Evolutionary conservation across 768 basidiomycete genomes (phyloP), one percentile per base, ranked within the genome.

Genomic region (Mycena maculata): DNA sequence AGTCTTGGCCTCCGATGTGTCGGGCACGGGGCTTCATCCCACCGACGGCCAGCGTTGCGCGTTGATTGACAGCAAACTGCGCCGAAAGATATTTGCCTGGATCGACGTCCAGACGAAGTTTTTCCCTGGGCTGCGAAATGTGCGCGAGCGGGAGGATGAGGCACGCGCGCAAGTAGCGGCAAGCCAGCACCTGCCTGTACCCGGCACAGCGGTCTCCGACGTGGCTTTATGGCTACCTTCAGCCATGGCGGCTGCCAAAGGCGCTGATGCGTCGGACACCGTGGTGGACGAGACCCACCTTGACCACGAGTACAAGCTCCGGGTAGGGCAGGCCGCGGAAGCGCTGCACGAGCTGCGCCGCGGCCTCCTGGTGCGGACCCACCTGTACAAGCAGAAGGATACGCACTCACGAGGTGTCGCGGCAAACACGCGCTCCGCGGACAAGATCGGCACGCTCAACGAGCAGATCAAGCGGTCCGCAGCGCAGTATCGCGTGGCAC

Each of bases 301-400:
- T n/a, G n/a, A n/a, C n/a, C 68, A 72, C 1, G 74, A 79, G 54
- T 75, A 68, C 68, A 47, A 65, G 8, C 57, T 76, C 0, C 72
- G 70, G 11, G n/a, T 70, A 0, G 75, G 70, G 1, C 78, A 77
- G 55, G 76, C 76, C 1, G 53, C 71, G 22, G 76, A 80, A 45
- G 60, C 74, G 0, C 71, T 78, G 1, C 71, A 71, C 10, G 58
- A 56, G 0, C 30, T 80, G 7, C 63, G 72, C 0, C 54, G 60
- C 16, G 68, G 72, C 9, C 65, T 78, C 7, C 76, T 73, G 28
- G 62, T 72, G 3, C 69, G 73, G 2, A 62, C 69, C 2, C 62
- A 72, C 22, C 39, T 76, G 4, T 71, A 65, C 47, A 63, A 67
- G 13, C 67, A 71, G 48, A 77, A 77, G 53, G 67, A 74, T 48